Conservation (phyloP, 495 filamentous ascomycete genomes). For the Penicillium robsamsonii region DNA sequence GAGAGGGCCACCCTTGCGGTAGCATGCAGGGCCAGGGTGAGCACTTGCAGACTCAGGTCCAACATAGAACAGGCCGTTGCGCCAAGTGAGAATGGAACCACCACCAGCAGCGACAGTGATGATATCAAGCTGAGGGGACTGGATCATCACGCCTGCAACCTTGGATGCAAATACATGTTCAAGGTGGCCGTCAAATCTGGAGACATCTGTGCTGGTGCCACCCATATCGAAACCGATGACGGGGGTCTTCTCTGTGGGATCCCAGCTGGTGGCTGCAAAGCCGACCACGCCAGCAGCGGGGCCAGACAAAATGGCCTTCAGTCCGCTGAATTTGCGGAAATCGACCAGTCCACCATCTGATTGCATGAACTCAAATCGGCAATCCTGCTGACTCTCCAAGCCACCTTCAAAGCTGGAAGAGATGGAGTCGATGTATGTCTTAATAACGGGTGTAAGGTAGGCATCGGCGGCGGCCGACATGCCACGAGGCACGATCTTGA, state of each 20-base stretch:
- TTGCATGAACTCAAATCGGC: constrained; percentile 55
- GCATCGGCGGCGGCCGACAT: constrained; percentile 95
- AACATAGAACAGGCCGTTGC: constrained; percentile 93
- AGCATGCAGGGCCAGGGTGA: constrained; percentile 91
- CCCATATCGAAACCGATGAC: constrained; percentile 98
- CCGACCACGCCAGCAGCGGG: constrained; percentile 77
- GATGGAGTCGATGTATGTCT: constrained; percentile 92
- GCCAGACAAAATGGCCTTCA: constrained; percentile 59
- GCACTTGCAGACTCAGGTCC: constrained; percentile 92
- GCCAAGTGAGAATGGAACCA: constrained; percentile 84
- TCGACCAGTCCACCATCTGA: constrained; percentile 57
- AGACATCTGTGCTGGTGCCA: constrained; percentile 93
- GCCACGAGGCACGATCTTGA: constrained; percentile 67
- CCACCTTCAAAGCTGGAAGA: constrained; percentile 59
- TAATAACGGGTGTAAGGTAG: constrained; percentile 93
- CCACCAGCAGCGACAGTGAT: constrained; percentile 96
- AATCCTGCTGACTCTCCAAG: constrained; percentile 46
- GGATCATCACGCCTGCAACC: constrained; percentile 91
- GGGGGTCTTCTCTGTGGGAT: constrained; percentile 78
- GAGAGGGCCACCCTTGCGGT: constrained; percentile 87
- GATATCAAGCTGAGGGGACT: constrained; percentile 94
- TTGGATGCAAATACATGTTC: constrained; percentile 98
- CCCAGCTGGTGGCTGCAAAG: constrained; percentile 91
- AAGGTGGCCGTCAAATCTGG: constrained; percentile 86
- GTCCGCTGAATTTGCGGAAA: constrained; percentile 55